Evolutionary conservation across 2,329 filamentous ascomycete species (phyloP).

Genomic region (Penicillium brevicompactum): DNA sequence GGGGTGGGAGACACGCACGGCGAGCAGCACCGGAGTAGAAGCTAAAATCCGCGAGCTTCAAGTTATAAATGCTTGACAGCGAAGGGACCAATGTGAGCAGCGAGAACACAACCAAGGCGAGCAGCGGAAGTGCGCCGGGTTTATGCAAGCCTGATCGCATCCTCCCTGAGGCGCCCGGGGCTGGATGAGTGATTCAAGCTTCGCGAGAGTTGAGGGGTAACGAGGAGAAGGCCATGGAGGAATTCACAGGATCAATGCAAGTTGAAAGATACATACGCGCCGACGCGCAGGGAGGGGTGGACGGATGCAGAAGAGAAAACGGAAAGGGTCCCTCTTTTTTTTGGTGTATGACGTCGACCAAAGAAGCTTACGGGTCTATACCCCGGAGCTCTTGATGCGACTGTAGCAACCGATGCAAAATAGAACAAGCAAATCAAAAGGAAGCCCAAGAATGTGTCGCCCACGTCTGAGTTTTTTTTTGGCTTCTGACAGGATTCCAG

Average conservation of each 20-base stretch:
- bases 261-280: background rate
- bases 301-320: background rate
- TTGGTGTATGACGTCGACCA: background rate
- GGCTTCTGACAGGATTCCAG: conserved; percentile 25
- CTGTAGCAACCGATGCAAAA: background rate
- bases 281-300: conserved; percentile 1
- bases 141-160: conserved; percentile 39
- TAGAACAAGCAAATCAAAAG: too few species aligned
- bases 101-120: conserved; percentile 36
- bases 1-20: conserved; percentile 25
- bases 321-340: background rate
- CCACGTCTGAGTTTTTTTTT: conserved; percentile 52
- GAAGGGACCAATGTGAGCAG: conserved; percentile 37
- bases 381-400: background rate
- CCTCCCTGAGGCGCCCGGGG: conserved; percentile 24
- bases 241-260: conserved; percentile 5
- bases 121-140: conserved; percentile 37
- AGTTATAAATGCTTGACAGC: conserved; percentile 31
- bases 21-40: conserved; percentile 24
- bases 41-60: conserved; percentile 32
- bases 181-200: background rate
- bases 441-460: conserved; percentile 35
- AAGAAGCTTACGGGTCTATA: background rate
- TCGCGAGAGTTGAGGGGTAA: conserved; percentile 1
- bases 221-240: conserved; percentile 13